A percentile compares a stretch with the other conserved stretches of the same genome.
Evolutionary conservation across 1,284 basidiomycete genomes (phyloP).

Genomic region (Afroboletus lepidellus): DNA sequence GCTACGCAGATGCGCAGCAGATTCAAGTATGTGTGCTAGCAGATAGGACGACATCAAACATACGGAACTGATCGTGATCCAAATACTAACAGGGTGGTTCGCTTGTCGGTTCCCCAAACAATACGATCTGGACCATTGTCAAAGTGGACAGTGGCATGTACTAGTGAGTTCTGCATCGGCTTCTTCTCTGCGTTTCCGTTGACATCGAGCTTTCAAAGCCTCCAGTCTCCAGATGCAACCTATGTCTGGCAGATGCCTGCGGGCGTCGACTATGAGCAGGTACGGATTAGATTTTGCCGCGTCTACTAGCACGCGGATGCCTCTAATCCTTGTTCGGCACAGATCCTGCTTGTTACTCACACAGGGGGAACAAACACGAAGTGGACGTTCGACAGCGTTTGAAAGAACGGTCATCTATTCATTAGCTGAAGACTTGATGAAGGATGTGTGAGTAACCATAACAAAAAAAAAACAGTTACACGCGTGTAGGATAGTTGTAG

Average conservation of each 20-base stretch:
- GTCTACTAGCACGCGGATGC: no score
- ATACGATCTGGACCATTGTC: neutral
- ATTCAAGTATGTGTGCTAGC: neutral
- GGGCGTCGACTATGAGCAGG: neutral
- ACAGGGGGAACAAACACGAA: neutral
- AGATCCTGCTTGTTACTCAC: neutral
- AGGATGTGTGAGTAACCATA: neutral
- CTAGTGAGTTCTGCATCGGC: no score
- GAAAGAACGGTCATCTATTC: neutral
- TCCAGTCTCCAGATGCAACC: neutral
- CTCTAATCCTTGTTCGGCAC: neutral
- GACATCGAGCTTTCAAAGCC: neutral
- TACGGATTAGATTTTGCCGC: neutral
- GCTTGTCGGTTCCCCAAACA: neutral
- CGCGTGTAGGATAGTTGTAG: no score
- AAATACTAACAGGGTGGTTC: neutral
- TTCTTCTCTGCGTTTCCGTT: neutral
- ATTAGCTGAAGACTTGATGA: neutral
- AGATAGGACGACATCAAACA: neutral
- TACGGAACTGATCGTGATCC: neutral
- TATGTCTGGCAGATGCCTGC: neutral
- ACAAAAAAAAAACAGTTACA: no score
- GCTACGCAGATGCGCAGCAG: neutral
- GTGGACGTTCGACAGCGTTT: neutral
- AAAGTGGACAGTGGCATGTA: neutral